phyloP scores from a whole-genome alignment of 345 rosid genomes.

The rapeseed (Brassica napus) region DNA sequence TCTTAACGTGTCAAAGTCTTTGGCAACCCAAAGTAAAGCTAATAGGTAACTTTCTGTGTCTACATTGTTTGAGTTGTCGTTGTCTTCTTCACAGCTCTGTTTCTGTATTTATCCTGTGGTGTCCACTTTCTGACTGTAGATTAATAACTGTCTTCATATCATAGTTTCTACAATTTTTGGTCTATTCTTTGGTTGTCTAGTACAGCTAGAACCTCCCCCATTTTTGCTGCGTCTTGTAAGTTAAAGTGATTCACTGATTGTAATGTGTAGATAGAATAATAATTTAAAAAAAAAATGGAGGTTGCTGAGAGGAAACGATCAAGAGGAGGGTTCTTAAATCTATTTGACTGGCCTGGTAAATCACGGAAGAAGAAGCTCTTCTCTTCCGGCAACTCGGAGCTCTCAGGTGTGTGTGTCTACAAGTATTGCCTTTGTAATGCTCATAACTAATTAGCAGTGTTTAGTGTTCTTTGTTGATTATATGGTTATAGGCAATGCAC shows the following conservation, averaged over 20 bases:
- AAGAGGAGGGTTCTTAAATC: slow-evolving; percentile 65
- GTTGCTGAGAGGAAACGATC: slow-evolving; percentile 62
- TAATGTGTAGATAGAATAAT: slow-evolving; percentile 33
- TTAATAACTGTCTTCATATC: slow-evolving; percentile 18
- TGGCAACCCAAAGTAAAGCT: background rate
- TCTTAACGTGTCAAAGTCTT: slow-evolving; percentile 13
- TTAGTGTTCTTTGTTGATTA: background rate
- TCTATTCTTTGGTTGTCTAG: background rate
- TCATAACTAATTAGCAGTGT: background rate
- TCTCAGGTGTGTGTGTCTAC: slow-evolving; percentile 48
- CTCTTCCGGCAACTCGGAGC: slow-evolving; percentile 48
- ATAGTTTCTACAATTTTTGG: background rate
- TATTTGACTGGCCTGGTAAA: slow-evolving; percentile 88
- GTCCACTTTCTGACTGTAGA: slow-evolving; percentile 11
- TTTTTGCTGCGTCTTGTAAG: background rate
- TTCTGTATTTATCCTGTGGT: slow-evolving; percentile 25
- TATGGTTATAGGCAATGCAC: background rate
- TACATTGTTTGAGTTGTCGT: slow-evolving; percentile 14
- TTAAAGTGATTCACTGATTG: slow-evolving; percentile 3
- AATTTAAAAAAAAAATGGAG: slow-evolving; percentile 46
- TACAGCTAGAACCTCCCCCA: background rate
- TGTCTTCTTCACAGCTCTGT: background rate
- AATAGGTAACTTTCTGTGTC: slow-evolving; percentile 23
- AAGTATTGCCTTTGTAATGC: slow-evolving; percentile 6
- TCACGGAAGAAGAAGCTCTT: slow-evolving; percentile 80